These are phyloP conservation scores for Exsudoporus floridanus DNA, from an alignment of 1,284 basidiomycete genomes.

Conservation along the genomic window DNA sequence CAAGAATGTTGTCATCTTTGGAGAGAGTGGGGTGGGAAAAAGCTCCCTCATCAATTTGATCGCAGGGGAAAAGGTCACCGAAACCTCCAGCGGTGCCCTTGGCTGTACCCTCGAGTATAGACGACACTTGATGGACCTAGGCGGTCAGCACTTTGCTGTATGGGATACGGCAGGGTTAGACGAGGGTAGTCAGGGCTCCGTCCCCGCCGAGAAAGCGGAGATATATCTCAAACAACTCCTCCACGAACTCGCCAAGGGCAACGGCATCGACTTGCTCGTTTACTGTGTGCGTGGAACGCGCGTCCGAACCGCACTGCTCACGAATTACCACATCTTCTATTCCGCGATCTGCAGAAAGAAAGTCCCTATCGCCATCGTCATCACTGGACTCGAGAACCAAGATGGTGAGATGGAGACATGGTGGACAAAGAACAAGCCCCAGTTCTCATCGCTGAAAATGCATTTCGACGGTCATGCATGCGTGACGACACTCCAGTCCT, in stretches of 20 bases:
- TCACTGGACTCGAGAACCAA: conserved; percentile 34
- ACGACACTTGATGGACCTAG: conserved; percentile 15
- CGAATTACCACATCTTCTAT: conserved; percentile 32
- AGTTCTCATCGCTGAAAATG: conserved; percentile 27
- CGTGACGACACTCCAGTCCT: conserved; percentile 28
- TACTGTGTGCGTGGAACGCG: conserved; percentile 34
- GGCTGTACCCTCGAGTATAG: conserved; percentile 28
- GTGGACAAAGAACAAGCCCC: conserved; percentile 22
- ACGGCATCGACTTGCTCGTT: conserved; percentile 28
- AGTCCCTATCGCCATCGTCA: conserved; percentile 29
- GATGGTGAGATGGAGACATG: conserved; percentile 29
- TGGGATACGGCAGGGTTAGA: conserved; percentile 35
- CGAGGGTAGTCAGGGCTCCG: conserved; percentile 26
- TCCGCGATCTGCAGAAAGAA: conserved; percentile 35
- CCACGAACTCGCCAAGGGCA: conserved; percentile 22
- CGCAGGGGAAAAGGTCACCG: conserved; percentile 16
- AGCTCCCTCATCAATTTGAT: conserved; percentile 28
- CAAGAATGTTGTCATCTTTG: conserved; percentile 30
- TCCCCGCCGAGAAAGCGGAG: conserved; percentile 30
- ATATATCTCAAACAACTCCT: conserved; percentile 29
- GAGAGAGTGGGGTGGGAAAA: conserved; percentile 33
- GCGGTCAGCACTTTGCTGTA: conserved; percentile 11
- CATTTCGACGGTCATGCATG: conserved; percentile 27
- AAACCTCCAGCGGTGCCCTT: conserved; percentile 25
- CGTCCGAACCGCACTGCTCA: conserved; percentile 26